These are phyloP conservation scores for Trichosporon asahii DNA, from an alignment of 1,284 basidiomycete species.

Conservation along the genomic window DNA sequence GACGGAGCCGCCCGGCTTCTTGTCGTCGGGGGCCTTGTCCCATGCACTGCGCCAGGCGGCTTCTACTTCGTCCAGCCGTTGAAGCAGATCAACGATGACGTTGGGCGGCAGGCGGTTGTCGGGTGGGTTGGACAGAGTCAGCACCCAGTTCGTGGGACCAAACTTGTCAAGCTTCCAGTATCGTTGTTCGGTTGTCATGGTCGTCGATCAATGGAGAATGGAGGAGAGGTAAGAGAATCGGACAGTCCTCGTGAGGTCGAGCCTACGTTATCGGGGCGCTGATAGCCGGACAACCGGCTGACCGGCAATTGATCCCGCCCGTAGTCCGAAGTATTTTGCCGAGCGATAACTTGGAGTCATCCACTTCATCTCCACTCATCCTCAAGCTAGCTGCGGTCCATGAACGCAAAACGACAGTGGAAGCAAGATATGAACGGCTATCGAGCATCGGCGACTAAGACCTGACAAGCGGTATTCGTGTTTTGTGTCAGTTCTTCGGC, in stretches of 20 bases:
- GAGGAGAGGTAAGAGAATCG: not conserved
- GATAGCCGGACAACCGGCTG: not conserved
- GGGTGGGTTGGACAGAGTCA: constrained; percentile 47
- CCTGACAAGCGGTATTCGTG: too few relatives aligned
- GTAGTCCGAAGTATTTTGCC: not conserved
- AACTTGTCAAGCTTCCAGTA: constrained; percentile 31
- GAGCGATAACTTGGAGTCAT: not conserved
- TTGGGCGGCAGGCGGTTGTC: constrained; percentile 49
- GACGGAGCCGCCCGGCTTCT: constrained; percentile 59
- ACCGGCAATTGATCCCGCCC: too few relatives aligned
- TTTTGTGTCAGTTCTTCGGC: too few relatives aligned
- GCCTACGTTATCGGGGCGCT: not conserved
- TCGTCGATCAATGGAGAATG: not conserved
- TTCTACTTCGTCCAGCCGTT: constrained; percentile 71
- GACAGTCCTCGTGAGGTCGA: not conserved
- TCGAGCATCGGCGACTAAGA: too few relatives aligned
- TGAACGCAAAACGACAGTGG: too few relatives aligned
- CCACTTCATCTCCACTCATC: too few relatives aligned
- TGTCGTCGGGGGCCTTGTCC: constrained; percentile 26
- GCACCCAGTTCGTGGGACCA: constrained; percentile 35
- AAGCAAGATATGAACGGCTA: too few relatives aligned
- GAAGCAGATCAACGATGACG: constrained; percentile 38
- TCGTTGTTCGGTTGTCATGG: not conserved
- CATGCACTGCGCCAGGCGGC: constrained; percentile 62
- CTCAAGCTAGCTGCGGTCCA: too few relatives aligned